Conservation (phyloP, 352 stramenopile genomes). For the Globisporangium cylindrosporum region DNA sequence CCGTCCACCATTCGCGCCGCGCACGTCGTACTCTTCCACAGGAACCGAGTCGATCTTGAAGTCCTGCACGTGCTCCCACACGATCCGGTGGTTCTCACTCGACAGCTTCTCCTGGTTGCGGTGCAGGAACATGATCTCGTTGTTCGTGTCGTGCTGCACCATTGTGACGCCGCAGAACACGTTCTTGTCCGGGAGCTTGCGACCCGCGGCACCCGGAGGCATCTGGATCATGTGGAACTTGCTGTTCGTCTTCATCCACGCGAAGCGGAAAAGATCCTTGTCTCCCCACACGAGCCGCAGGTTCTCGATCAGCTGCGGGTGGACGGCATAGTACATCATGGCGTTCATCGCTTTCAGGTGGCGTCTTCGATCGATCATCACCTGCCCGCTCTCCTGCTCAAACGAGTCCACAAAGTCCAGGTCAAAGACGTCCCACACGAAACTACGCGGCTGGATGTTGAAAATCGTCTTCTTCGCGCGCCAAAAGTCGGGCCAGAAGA, state of each 20-base stretch:
- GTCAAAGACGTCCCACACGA: conserved; percentile 71
- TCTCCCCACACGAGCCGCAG: conserved; percentile 67
- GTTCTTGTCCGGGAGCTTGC: conserved; percentile 38
- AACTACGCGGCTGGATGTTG: conserved; percentile 58
- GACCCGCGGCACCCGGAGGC: conserved; percentile 43
- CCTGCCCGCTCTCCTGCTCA: conserved; percentile 76
- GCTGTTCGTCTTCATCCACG: conserved; percentile 67
- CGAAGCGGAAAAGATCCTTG: conserved; percentile 79
- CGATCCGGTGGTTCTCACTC: conserved; percentile 30
- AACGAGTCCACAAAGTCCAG: conserved; percentile 64
- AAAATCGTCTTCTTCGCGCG: conserved; percentile 66
- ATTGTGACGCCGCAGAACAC: conserved; percentile 77
- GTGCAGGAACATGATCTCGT: conserved; percentile 54
- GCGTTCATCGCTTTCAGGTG: conserved; percentile 50
- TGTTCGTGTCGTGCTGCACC: conserved; percentile 58
- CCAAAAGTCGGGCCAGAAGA: conserved; percentile 87
- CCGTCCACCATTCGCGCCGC: conserved; percentile 51
- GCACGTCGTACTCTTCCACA: conserved; percentile 50
- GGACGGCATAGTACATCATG: conserved; percentile 64
- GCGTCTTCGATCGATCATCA: conserved; percentile 53
- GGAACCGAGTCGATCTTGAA: conserved; percentile 33
- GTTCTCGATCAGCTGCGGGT: conserved; percentile 38
- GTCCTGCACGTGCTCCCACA: conserved; percentile 53
- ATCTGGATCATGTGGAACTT: conserved; percentile 58
- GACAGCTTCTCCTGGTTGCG: conserved; percentile 72